A percentile compares a stretch with the other conserved stretches of the same genome.
These are phyloP conservation scores for Macrophomina tecta DNA, from an alignment of 2,329 filamentous ascomycete species.

Conservation along the genomic window DNA sequence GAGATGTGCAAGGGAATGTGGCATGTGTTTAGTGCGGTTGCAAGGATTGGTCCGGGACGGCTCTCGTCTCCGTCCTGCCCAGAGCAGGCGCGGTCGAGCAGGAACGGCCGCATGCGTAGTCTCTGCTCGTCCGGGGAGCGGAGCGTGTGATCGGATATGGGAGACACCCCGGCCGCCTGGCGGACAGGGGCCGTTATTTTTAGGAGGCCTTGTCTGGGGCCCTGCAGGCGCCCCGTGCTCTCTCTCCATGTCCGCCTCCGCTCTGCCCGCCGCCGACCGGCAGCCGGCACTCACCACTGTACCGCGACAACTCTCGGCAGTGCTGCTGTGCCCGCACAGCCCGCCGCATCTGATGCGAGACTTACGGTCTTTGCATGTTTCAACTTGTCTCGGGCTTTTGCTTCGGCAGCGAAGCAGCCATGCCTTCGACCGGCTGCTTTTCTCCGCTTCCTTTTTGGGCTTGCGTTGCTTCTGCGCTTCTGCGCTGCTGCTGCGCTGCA, in stretches of 20 bases:
- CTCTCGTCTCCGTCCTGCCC: too few species aligned
- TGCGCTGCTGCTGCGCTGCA: conserved; percentile 5
- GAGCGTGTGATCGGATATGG: neutral
- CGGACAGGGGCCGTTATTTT: neutral
- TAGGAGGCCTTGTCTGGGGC: neutral
- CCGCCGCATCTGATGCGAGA: conserved; percentile 10
- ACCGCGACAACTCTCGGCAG: neutral
- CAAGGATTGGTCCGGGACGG: too few species aligned
- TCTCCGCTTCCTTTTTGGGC: neutral
- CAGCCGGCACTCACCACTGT: neutral
- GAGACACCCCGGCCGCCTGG: neutral
- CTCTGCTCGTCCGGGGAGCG: neutral
- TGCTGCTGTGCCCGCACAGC: neutral
- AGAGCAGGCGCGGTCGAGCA: neutral
- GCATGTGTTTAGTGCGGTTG: too few species aligned
- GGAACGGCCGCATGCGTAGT: neutral
- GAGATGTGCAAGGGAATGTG: too few species aligned
- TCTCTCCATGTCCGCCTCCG: neutral
- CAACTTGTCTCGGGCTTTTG: neutral
- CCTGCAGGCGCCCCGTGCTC: neutral
- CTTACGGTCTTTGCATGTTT: neutral
- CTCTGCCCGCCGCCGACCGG: neutral
- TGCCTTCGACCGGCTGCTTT: neutral
- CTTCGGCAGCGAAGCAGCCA: neutral
- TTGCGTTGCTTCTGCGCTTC: neutral